Base-by-base conservation (phyloP, 1,284 basidiomycete genomes). In the Cystobasidium slooffiae region DNA sequence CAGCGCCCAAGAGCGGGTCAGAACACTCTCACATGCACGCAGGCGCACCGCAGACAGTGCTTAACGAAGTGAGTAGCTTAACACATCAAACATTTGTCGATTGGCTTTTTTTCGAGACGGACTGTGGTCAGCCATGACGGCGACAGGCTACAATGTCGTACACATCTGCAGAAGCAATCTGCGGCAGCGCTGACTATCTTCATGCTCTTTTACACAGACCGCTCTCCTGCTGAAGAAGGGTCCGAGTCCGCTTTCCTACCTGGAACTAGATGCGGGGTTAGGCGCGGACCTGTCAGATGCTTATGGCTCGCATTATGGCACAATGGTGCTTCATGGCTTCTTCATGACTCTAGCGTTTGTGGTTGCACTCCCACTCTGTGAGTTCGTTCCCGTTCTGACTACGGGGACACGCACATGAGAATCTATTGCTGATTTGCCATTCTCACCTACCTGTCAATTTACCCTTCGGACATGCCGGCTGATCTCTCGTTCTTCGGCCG, bases 221-320 rank as follows among this genome's bases (percentile, higher is more conserved):
- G 52, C 41, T 12, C 37, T 68, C 1, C 53, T 56, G 6, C 37
- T 56, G 12, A 14, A 58, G 9, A 56, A 68, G 18, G 66, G 66
- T n/a, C 66, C 66, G 37, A 46, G 43, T 22, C 66, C 66, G 20
- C 43, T 46, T 7, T 68, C 66, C 22, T 68, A 68, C 43, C 37
- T 58, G 3, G 66, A 68, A 18, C 53, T 68, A 5, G 66, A 68
- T 44, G 39, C 66, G 16, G 66, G 66, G 12, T 16, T 68, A 7
- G 66, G 41, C 22, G 53, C 16, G 4, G 66, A 68, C 9, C 55
- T 68, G 6, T 68, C 39, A 6, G 52, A 59, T 22, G 44, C 20
- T 6, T 68, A 68, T 47, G 66, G 66, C 39, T 68, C 66, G 1
- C 66, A 68, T n/a, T 68, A 43, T 43, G 55, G 66, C 52, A 68